Evolutionary conservation across 805 yeast species (phyloP), one percentile per base, ranked within the genome.

Genomic region (Debaryomyces hansenii): DNA sequence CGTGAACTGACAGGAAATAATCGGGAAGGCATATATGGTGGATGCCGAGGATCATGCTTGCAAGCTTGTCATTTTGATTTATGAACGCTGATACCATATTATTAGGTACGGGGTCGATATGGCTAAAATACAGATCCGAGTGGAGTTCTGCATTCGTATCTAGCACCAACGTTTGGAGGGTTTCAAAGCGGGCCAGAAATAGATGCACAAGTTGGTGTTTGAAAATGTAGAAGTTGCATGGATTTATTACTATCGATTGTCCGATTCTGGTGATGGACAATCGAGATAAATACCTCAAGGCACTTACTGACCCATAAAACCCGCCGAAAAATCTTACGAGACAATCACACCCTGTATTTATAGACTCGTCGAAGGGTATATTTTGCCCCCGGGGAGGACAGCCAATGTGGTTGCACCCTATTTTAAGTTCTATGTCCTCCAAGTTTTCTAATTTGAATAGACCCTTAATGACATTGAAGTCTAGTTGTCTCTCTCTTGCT

Each of bases 371-470:
- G 33, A 43, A 41, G 20, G 28, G 20, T 15, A 33, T 4, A 11
- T 37, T 41, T 11, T 37, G 34, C 10, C 18, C 12, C 16, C 41
- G 20, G 16, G 20, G 18, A 5, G 33, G 37, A 9, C 33, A 33
- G 35, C 11, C 37, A 2, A 42, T 29, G 31, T 52, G 49, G 35
- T 42, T 48, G 44, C 55, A 52, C 14, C 50, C 53, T 4, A 52
- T 42, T 32, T 41, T 40, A 12, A 51, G 35, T 9, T 34, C 15
- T 11, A 50, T 14, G 18, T 32, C 20, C 11, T 36, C 31, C 11
- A 50, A 4, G 4, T 27, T 37, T 10, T 31, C 16, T 15, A 45
- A 4, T 24, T 47, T 33, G 20, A 50, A 39, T n/a, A 35, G 38
- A 4, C 31, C 16, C 10, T 20, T 24, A 15, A 51, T 29, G n/a